These are phyloP conservation scores for Kodamaea hsintzibuensis DNA, from an alignment of 805 yeast species.

Conservation along the genomic window DNA sequence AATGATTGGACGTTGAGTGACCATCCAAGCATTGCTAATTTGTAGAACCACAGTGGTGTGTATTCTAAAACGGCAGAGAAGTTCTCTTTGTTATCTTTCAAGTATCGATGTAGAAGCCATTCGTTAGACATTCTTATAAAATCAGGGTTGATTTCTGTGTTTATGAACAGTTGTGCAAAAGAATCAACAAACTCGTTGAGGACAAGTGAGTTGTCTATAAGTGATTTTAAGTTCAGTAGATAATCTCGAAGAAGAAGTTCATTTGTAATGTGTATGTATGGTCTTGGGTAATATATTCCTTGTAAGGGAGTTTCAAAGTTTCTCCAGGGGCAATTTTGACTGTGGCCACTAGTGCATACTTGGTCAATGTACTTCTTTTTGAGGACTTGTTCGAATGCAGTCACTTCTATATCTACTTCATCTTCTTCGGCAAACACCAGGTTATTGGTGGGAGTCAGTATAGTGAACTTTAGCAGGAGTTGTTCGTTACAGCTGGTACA, in stretches of 20 bases:
- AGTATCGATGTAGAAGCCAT: conserved; percentile 34
- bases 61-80: conserved; percentile 20
- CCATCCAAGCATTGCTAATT: conserved; percentile 43
- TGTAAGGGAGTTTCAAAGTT: conserved; percentile 33
- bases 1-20: conserved; percentile 32
- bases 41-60: conserved; percentile 35
- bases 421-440: not conserved
- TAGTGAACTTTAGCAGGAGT: conserved; percentile 29
- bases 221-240: conserved; percentile 26
- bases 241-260: conserved; percentile 30
- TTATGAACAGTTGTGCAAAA: conserved; percentile 8
- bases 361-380: conserved; percentile 26
- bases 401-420: not conserved
- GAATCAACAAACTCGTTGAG: conserved; percentile 14
- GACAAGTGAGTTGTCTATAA: conserved; percentile 26
- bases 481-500: conserved; percentile 36
- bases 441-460: not conserved
- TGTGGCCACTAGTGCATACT: conserved; percentile 29
- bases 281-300: conserved; percentile 36
- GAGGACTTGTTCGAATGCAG: conserved; percentile 14
- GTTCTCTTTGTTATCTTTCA: conserved; percentile 38
- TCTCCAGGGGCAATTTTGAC: conserved; percentile 37
- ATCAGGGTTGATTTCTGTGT: conserved; percentile 2
- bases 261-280: conserved; percentile 31
- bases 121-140: conserved; percentile 29